Percentiles rank a stretch among this genome's conserved stretches.
These are phyloP conservation scores for Solanum pennellii DNA, from an alignment of 257 asterid species.

Conservation along the genomic window DNA sequence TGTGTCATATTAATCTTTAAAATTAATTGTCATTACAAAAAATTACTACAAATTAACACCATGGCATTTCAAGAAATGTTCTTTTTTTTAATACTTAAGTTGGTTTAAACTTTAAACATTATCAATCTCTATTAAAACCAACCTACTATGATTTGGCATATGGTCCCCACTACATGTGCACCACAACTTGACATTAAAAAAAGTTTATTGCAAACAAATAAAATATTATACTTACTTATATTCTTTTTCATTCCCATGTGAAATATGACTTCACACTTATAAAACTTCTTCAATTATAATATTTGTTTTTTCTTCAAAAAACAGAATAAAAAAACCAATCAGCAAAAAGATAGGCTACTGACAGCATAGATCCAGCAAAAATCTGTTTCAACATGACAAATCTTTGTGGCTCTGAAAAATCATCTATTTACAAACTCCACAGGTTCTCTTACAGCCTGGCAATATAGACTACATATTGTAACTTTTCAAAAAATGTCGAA, in stretches of 20 bases:
- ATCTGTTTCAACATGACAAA: neutral
- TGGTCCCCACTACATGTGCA: slow-evolving; percentile 15
- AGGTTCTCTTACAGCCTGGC: neutral
- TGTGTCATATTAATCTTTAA: neutral
- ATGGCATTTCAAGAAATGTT: neutral
- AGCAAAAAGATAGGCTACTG: neutral
- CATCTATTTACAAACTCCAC: neutral
- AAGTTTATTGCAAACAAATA: neutral
- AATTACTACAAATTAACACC: neutral
- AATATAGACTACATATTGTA: neutral
- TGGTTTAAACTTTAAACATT: neutral
- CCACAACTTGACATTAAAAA: neutral
- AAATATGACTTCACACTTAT: neutral
- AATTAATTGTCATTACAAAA: neutral
- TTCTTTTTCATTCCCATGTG: neutral
- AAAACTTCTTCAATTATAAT: neutral
- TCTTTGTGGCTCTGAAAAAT: neutral
- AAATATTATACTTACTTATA: neutral
- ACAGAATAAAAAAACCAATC: neutral
- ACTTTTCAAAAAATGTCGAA: neutral
- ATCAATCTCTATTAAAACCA: slow-evolving; percentile 4
- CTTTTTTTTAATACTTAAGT: neutral
- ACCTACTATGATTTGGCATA: neutral
- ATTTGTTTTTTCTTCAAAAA: neutral
- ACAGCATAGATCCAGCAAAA: neutral